phyloP scores from a whole-genome alignment of 108 stramenopile species.

The Cyclotella choctawhatcheeana region DNA sequence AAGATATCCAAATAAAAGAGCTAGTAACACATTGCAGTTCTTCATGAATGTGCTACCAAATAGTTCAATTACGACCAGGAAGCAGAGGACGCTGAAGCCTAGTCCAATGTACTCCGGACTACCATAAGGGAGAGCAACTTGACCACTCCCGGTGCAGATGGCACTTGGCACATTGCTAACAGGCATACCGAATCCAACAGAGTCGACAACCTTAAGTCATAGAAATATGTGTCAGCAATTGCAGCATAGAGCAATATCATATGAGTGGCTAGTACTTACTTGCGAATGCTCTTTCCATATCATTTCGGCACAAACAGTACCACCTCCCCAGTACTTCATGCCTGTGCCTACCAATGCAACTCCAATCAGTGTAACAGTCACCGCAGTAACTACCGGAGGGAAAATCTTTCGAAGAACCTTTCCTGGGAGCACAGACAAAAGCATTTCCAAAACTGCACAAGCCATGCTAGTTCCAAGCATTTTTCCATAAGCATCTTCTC shows the following conservation, averaged over 20 bases:
- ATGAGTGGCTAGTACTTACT: too few relatives aligned
- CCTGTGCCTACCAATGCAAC: slow-evolving; percentile 80
- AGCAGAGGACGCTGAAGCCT: slow-evolving; percentile 59
- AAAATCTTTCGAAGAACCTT: slow-evolving; percentile 60
- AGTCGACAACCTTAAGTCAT: too few relatives aligned
- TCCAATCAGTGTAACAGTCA: slow-evolving; percentile 84
- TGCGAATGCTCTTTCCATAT: slow-evolving; percentile 64
- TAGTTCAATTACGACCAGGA: slow-evolving; percentile 59
- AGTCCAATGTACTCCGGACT: slow-evolving; percentile 68
- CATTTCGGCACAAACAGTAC: slow-evolving; percentile 82
- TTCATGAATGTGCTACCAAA: slow-evolving; percentile 69
- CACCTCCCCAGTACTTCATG: slow-evolving; percentile 90
- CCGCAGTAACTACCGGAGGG: slow-evolving; percentile 73
- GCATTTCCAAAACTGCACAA: slow-evolving; percentile 68
- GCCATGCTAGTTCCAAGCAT: slow-evolving; percentile 79
- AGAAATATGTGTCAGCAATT: too few relatives aligned
- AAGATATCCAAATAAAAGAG: slow-evolving; percentile 55
- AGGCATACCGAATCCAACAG: slow-evolving; percentile 30
- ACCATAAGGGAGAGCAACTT: slow-evolving; percentile 56
- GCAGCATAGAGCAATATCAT: too few relatives aligned
- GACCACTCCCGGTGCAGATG: slow-evolving; percentile 47
- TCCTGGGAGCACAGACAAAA: slow-evolving; percentile 58
- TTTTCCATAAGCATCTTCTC: slow-evolving; percentile 74
- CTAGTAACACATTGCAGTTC: slow-evolving; percentile 70
- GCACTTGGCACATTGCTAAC: slow-evolving; percentile 44